Evolutionary conservation across 169 alveolate species (phyloP).

Genomic region (Cyclospora cayetanensis): DNA sequence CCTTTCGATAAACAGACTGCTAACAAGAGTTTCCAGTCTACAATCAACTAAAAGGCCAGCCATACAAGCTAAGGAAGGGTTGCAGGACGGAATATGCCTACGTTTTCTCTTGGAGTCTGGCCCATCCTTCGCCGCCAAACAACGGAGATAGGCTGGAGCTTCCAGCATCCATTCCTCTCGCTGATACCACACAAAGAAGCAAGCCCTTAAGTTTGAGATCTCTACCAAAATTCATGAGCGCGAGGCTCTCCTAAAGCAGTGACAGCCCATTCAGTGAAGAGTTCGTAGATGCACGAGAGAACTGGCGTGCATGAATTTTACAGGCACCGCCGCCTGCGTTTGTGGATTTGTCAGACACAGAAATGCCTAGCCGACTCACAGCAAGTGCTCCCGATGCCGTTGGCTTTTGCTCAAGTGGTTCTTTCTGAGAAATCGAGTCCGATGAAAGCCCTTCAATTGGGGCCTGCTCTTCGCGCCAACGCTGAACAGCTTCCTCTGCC

Average conservation of each 20-base stretch:
- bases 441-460: not conserved
- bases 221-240: no score
- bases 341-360: no score
- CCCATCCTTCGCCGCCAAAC: constrained; percentile 15
- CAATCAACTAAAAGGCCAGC: no score
- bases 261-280: no score
- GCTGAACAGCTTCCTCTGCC: constrained; percentile 66
- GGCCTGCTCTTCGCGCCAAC: constrained; percentile 59
- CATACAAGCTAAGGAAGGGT: no score
- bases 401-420: not conserved
- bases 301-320: no score
- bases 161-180: constrained; percentile 72
- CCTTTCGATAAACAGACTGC: no score
- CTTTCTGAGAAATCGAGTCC: not conserved
- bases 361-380: not conserved
- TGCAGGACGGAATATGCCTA: not conserved
- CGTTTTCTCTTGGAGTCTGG: constrained; percentile 35
- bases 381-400: not conserved
- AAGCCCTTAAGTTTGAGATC: not conserved
- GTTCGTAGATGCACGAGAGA: no score
- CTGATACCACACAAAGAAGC: not conserved
- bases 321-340: no score
- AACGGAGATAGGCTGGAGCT: constrained; percentile 70
- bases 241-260: no score
- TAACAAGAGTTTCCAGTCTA: no score